Conservation (phyloP, 768 basidiomycete genomes). For the Mrakia frigida region DNA sequence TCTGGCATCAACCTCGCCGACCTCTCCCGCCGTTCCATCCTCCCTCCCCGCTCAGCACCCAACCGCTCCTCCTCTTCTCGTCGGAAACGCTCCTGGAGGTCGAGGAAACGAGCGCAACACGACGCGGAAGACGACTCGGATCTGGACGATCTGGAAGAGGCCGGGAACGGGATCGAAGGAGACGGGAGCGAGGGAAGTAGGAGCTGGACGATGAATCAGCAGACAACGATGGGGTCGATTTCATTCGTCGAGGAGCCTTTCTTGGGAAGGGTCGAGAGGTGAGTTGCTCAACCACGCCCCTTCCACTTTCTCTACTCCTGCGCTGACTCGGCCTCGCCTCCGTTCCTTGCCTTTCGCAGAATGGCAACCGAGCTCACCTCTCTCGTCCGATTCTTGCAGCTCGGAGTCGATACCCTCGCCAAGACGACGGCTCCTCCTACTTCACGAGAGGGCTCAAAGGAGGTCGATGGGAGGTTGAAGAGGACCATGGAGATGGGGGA, state of each 20-base stretch:
- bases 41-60: neutral
- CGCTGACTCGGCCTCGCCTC: neutral
- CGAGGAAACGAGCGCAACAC: too few species aligned
- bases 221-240: neutral
- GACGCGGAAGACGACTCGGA: conserved; percentile 13
- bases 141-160: neutral
- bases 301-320: neutral
- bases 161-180: neutral
- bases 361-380: conserved; percentile 5
- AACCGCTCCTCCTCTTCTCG: neutral
- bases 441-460: neutral
- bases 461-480: neutral
- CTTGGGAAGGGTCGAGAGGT: neutral
- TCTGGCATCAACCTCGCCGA: neutral
- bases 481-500: conserved; percentile 8
- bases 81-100: neutral
- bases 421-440: neutral
- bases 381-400: neutral
- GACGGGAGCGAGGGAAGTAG: neutral
- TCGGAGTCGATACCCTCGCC: conserved; percentile 4
- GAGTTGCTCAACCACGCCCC: neutral
- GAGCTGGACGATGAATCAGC: neutral
- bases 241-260: conserved; percentile 4
- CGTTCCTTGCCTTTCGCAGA: neutral
- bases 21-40: neutral